Percentiles rank a stretch among this genome's conserved stretches.
These are phyloP conservation scores for Malania oleifera DNA, from an alignment of 164 flowering plant species.

Conservation along the genomic window DNA sequence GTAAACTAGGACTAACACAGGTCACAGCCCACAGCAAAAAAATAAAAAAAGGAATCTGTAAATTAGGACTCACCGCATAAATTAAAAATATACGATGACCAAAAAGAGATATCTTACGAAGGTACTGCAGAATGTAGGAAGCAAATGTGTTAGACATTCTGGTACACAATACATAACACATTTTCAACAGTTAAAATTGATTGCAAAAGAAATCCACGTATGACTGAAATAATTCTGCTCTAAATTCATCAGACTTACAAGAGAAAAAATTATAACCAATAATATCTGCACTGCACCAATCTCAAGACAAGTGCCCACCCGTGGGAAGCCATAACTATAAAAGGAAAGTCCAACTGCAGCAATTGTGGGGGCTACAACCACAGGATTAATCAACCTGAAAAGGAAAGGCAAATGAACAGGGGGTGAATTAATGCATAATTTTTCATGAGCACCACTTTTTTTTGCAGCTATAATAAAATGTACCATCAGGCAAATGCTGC, in stretches of 20 bases:
- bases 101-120: constrained; percentile 83
- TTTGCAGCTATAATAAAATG: not conserved
- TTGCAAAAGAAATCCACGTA: not conserved
- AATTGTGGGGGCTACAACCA: constrained; percentile 92
- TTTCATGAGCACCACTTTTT: not conserved
- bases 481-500: not conserved
- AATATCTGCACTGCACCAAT: constrained; percentile 90
- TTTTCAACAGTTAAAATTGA: not conserved
- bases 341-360: constrained; percentile 99
- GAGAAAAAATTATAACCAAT: constrained; percentile 74
- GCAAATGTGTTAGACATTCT: constrained; percentile 9
- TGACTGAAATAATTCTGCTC: not conserved
- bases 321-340: constrained; percentile 93
- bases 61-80: constrained; percentile 69
- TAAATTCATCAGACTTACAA: constrained; percentile 51
- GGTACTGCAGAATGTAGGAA: constrained; percentile 62
- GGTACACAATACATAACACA: not conserved
- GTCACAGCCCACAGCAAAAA: no score
- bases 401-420: constrained; percentile 9
- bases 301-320: constrained; percentile 89
- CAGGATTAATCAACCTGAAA: constrained; percentile 90
- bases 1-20: not conserved
- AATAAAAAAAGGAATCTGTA: not conserved
- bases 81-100: constrained; percentile 92
- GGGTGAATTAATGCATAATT: not conserved